A percentile compares a stretch with the other conserved stretches of the same genome.
phyloP scores from a whole-genome alignment of 441 rosid genomes.

The Aleurites moluccanus region DNA sequence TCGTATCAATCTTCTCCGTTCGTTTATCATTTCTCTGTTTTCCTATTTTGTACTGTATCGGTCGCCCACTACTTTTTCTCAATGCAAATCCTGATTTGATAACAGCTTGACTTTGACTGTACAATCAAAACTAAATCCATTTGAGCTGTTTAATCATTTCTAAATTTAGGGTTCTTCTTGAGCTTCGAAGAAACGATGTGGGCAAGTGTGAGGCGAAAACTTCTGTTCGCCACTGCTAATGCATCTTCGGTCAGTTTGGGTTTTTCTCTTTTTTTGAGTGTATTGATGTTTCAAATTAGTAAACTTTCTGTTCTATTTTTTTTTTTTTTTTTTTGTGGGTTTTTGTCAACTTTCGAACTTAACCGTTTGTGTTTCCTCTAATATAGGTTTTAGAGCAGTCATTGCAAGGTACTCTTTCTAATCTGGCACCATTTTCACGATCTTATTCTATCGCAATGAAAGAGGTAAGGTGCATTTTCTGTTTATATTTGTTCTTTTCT shows the following conservation, averaged over 20 bases:
- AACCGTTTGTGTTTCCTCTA: neutral
- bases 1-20: no score
- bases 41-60: no score
- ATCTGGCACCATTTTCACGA: slow-evolving; percentile 11
- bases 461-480: slow-evolving; percentile 15
- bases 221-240: slow-evolving; percentile 23
- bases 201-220: slow-evolving; percentile 33
- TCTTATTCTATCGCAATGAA: slow-evolving; percentile 20
- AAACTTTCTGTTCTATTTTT: no score
- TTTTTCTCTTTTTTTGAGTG: neutral
- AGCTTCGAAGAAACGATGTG: slow-evolving; percentile 32
- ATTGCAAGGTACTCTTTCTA: slow-evolving; percentile 17
- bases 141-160: slow-evolving; percentile 2
- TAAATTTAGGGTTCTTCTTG: neutral
- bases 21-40: no score
- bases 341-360: neutral
- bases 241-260: slow-evolving; percentile 32
- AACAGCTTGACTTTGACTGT: no score
- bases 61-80: no score
- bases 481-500: neutral
- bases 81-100: no score
- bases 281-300: neutral
- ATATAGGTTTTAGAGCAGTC: slow-evolving; percentile 27
- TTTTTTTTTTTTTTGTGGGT: no score
- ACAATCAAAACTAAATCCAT: no score